Evolutionary conservation across 2,329 filamentous ascomycete species (phyloP), one percentile per base, ranked within the genome.

Genomic region (Paraphaeosphaeria sporulosa): DNA sequence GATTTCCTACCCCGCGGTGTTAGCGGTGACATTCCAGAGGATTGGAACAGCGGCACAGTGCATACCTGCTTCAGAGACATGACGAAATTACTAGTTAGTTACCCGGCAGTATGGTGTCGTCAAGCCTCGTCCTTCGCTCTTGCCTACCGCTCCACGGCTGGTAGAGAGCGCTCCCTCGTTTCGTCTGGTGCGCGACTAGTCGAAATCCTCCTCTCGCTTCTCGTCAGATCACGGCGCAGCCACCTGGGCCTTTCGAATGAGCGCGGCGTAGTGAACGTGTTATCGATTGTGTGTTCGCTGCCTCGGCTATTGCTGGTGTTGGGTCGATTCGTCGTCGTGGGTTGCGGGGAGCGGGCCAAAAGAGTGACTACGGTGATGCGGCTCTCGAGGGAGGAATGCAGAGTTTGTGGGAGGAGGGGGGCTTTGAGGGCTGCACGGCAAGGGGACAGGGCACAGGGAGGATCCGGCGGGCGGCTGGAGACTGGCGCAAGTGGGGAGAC

Each of bases 1-100:
- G 80, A 99, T 99, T 90, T 99, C 95, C 94, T 96, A 63, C 58
- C 59, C 59, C 58, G 40, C 57, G 44, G 60, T 23, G 42, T 78
- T 60, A 78, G 74, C 62, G 63, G 65, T 66, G 66, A 67, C 61
- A 25, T 46, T 48, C 48, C 42, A 27, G 19, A 21, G 55, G 66
- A 65, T 60, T 27, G 58, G 19, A 3, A n/a, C 19, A n/a, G 30
- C 47, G 60, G 57, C 57, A 59, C 55, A 48, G 63, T 51, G 59
- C 71, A 57, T 69, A 77, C 78, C 76, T 83, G 81, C 76, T 83
- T 83, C 65, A 83, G 79, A 73, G 82, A 83, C 81, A 83, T 83
- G 71, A 72, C 72, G 75, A 75, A 71, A 67, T 64, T 68, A 66
- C 64, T 67, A 72, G 66, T 48, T 69, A 71, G 68, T 69, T 76